Evolutionary conservation across 225 moss, liverwort and hornwort genomes (phyloP), one percentile per base, ranked within the genome.

Genomic region (Physcomitrium patens): DNA sequence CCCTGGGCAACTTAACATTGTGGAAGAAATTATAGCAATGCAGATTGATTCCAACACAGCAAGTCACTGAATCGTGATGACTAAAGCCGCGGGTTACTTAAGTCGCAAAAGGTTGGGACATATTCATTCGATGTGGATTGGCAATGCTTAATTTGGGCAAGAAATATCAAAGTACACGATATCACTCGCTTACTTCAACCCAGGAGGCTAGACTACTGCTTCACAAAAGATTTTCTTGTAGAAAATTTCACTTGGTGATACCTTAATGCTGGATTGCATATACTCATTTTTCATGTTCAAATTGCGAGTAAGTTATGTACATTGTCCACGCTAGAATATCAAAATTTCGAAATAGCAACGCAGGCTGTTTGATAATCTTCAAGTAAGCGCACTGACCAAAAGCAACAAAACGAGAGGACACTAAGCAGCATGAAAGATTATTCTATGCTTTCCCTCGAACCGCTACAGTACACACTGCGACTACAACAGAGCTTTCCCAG

Each of bases 401-500:
- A 17, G 17, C 0, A 9, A 22, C 15, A 16, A 9, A 56, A 69
- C 1, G 22, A 70, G 20, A 58, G 57, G 15, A 9, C 24, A 76
- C 23, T 76, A 18, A 8, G 15, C 5, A 16, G 23, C 3, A 22
- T 4, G 50, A 69, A 14, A 15, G 13, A 15, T 1, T 63, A 37
- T 7, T 37, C 31, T 7, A 37, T 37, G 31, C 31, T 37, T 37
- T 37, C 31, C 5, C 7, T 37, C 31, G 31, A 37, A 37, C 7
- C 31, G 31, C 24, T 43, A 43, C 1, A 14, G 19, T 1, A 69
- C 8, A 54, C 20, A 41, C 8, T 42, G 4, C 53, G 20, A 20
- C 20, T 69, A 9, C 54, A 72, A 37, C 60, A 53, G 11, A 73
- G 63, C 63, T 63, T 63, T 23, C 41, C 63, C 10, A 22, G 20